Evolutionary conservation across 495 filamentous ascomycete genomes (phyloP).

Genomic region (Chaetomidium leptoderma): DNA sequence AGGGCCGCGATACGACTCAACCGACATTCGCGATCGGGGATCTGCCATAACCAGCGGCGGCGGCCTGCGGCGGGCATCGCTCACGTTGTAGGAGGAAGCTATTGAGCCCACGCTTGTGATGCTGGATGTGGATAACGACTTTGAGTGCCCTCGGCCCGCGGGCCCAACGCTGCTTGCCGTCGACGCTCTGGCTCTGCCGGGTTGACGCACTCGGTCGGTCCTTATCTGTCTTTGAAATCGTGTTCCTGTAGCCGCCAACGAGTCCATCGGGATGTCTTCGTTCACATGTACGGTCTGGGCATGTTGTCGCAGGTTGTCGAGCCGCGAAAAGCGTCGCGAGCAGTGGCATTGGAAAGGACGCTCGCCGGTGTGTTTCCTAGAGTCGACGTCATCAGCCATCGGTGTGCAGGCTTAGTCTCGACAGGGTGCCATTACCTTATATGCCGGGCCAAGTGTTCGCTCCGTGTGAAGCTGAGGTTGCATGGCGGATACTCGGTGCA

Average conservation of each 20-base stretch:
- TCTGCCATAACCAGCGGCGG: constrained; percentile 85
- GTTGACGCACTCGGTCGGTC: constrained; percentile 66
- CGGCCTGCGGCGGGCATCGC: constrained; percentile 65
- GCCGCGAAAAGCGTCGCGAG: constrained; percentile 86
- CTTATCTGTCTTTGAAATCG: constrained; percentile 91
- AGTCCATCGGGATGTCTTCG: constrained; percentile 91
- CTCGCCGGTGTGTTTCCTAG: constrained; percentile 94
- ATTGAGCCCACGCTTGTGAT: constrained; percentile 60
- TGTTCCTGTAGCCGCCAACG: constrained; percentile 88
- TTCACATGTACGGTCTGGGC: constrained; percentile 97
- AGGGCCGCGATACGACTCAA: constrained; percentile 56
- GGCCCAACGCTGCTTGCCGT: constrained; percentile 62
- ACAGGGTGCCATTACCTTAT: too few species aligned
- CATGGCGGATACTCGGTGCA: constrained; percentile 97
- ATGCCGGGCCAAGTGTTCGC: constrained; percentile 91
- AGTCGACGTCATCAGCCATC: constrained; percentile 25
- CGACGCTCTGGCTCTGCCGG: constrained; percentile 66
- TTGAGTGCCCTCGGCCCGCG: constrained; percentile 72
- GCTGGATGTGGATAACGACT: constrained; percentile 78
- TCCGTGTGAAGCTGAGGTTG: constrained; percentile 90
- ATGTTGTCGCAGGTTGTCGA: constrained; percentile 95
- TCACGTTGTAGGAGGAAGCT: constrained; percentile 60
- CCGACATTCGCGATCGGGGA: constrained; percentile 53
- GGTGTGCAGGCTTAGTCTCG: constrained; percentile 12
- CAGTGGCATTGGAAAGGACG: constrained; percentile 98